These are phyloP conservation scores for rapeseed (Brassica napus) DNA, from an alignment of 345 rosid genomes.

Conservation along the genomic window Da-Ae NC_063440.1:25382501-25383000, in stretches of 20 bases:
- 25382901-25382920: constrained; percentile 79
- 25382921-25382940: constrained; percentile 64
- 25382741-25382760: constrained; percentile 68
- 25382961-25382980: constrained; percentile 71
- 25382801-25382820: constrained; percentile 92
- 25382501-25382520: too few species aligned
- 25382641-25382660: constrained; percentile 79
- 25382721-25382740: constrained; percentile 70
- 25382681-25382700: constrained; percentile 92
- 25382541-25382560: too few species aligned
- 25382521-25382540: too few species aligned
- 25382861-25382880: constrained; percentile 93
- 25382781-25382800: constrained; percentile 86
- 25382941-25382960: constrained; percentile 57
- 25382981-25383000: constrained; percentile 79
- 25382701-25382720: constrained; percentile 71
- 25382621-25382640: constrained; percentile 97
- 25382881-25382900: constrained; percentile 88
- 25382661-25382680: constrained; percentile 90
- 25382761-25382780: constrained; percentile 78
- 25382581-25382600: not conserved
- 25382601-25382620: constrained; percentile 55
- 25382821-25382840: constrained; percentile 88
- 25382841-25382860: constrained; percentile 91
- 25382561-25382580: not conserved